These are phyloP conservation scores for Dothideomycetes sp. DNA, from an alignment of 2,329 filamentous ascomycete genomes.

Conservation along the genomic window DNA sequence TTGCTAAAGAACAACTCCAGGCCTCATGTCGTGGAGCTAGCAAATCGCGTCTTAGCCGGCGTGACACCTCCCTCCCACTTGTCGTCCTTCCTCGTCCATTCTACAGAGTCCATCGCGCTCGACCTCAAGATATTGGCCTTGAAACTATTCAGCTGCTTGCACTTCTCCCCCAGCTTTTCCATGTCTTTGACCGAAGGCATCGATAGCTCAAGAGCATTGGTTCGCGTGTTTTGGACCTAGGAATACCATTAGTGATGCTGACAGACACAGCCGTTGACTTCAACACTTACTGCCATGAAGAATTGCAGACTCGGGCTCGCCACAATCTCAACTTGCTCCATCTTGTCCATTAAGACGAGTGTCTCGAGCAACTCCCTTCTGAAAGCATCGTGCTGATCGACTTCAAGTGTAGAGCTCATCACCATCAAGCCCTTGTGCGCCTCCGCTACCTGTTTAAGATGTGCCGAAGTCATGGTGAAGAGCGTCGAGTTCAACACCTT, in stretches of 20 bases:
- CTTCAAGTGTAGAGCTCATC: conserved; percentile 25
- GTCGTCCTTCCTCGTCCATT: conserved; percentile 21
- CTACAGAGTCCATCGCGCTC: conserved; percentile 20
- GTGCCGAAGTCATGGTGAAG: conserved; percentile 26
- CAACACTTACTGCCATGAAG: conserved; percentile 24
- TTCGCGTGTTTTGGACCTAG: conserved; percentile 19
- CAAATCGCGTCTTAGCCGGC: conserved; percentile 4
- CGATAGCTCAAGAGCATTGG: conserved; percentile 18
- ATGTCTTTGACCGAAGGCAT: conserved; percentile 25
- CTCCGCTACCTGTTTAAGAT: conserved; percentile 24
- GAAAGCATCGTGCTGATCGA: conserved; percentile 23
- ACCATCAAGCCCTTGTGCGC: conserved; percentile 27
- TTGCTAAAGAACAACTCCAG: too few species aligned
- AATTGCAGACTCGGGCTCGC: conserved; percentile 26
- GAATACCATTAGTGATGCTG: not conserved
- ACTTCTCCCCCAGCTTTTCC: conserved; percentile 20
- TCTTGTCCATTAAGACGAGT: conserved; percentile 18
- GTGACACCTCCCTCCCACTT: conserved; percentile 20
- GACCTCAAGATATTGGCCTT: conserved; percentile 26
- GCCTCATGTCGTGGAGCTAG: too few species aligned
- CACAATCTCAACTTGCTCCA: conserved; percentile 30
- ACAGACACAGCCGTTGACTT: not conserved
- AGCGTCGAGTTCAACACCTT: conserved; percentile 29
- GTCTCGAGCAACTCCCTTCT: conserved; percentile 24
- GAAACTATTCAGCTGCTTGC: conserved; percentile 24